Conservation (phyloP, 1,139 yeast genomes). For the Ogataea hybrid region DNA sequence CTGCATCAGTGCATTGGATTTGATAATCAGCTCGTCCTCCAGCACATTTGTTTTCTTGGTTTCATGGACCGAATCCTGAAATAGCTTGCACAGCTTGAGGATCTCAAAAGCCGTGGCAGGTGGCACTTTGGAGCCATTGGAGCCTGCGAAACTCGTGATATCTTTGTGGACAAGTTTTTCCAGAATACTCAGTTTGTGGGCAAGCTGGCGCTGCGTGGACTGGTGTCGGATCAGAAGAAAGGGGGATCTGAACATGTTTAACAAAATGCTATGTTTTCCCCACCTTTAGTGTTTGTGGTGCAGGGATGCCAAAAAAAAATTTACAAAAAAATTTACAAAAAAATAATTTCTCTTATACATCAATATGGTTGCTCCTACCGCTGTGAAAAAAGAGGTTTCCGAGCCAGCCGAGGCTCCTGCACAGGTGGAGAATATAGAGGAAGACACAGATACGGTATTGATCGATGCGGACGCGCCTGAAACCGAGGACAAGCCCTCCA, state of each 20-base stretch:
- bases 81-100: slow-evolving; percentile 18
- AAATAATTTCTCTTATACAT: not conserved
- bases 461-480: slow-evolving; percentile 48
- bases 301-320: slow-evolving; percentile 4
- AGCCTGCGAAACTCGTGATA: not conserved
- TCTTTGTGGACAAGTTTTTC: slow-evolving; percentile 14
- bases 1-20: slow-evolving; percentile 23
- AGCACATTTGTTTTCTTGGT: slow-evolving; percentile 21
- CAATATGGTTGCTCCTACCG: slow-evolving; percentile 38
- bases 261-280: slow-evolving; percentile 3
- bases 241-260: not conserved
- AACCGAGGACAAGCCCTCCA: slow-evolving; percentile 33
- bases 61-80: slow-evolving; percentile 26
- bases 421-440: not conserved
- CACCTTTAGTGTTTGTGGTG: slow-evolving; percentile 5
- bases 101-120: slow-evolving; percentile 8
- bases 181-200: slow-evolving; percentile 20
- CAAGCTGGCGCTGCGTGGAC: slow-evolving; percentile 20
- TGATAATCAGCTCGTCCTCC: slow-evolving; percentile 18
- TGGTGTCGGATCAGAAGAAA: slow-evolving; percentile 1
- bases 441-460: slow-evolving; percentile 54
- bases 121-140: slow-evolving; percentile 1
- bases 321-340: not conserved
- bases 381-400: slow-evolving; percentile 35
- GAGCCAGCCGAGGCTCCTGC: slow-evolving; percentile 4